A percentile compares a stretch with the other conserved stretches of the same genome.
These are phyloP conservation scores for Stylosanthes scabra DNA, from an alignment of 331 rosid genomes.

Conservation along the genomic window DNA sequence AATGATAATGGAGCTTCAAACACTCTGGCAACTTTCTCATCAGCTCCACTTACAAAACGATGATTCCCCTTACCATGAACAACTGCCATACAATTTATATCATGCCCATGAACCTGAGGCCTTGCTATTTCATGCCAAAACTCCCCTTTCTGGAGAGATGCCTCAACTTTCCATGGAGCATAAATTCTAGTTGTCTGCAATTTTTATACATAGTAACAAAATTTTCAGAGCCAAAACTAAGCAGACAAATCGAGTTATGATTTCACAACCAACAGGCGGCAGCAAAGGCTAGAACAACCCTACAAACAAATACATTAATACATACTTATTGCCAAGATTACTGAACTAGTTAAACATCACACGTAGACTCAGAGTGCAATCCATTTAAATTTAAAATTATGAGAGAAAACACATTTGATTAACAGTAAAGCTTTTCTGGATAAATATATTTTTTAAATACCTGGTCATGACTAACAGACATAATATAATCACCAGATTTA, in stretches of 20 bases:
- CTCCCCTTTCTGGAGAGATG: constrained; percentile 49
- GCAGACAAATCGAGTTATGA: constrained; percentile 17
- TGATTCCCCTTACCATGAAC: constrained; percentile 86
- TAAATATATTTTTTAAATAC: constrained; percentile 42
- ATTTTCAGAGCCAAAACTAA: constrained; percentile 30
- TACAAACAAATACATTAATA: neutral
- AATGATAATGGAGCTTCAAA: constrained; percentile 94
- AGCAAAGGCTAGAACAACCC: neutral
- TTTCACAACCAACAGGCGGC: neutral
- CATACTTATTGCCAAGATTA: constrained; percentile 12
- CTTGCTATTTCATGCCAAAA: constrained; percentile 94
- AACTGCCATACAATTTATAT: constrained; percentile 80
- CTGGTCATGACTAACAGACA: constrained; percentile 97
- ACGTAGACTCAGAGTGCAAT: neutral
- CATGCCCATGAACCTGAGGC: constrained; percentile 98
- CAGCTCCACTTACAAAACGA: constrained; percentile 95
- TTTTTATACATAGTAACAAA: constrained; percentile 30
- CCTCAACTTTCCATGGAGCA: constrained; percentile 80
- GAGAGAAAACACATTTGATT: neutral
- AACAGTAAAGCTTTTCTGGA: constrained; percentile 23
- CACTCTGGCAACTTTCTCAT: constrained; percentile 96
- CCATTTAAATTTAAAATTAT: constrained; percentile 1
- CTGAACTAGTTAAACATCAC: constrained; percentile 26
- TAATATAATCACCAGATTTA: constrained; percentile 75
- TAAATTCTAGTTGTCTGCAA: constrained; percentile 85